phyloP scores from a whole-genome alignment of 208 protist genomes.

The Acanthamoeba divionensis region DNA sequence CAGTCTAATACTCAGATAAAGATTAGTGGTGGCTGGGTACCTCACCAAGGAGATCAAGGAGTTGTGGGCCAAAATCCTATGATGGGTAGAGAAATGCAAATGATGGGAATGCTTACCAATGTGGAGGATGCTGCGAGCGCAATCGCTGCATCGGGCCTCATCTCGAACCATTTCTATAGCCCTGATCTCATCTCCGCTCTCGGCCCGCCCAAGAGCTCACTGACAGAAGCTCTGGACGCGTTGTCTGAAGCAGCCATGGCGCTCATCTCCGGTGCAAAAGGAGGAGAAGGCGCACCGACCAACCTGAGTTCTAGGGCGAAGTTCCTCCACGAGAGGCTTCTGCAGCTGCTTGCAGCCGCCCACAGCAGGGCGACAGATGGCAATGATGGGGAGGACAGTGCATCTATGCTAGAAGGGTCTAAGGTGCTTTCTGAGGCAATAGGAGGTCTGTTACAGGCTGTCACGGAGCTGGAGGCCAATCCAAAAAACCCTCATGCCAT shows the following conservation, averaged over 20 bases:
- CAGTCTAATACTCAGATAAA: no score
- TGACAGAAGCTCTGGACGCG: neutral
- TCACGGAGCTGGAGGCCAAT: neutral
- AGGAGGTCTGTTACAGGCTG: neutral
- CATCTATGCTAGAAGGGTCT: neutral
- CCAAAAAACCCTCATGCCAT: neutral
- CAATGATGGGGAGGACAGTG: neutral
- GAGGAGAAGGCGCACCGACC: neutral
- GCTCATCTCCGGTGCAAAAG: neutral
- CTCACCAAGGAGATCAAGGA: no score
- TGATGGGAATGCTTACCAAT: no score
- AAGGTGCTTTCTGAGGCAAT: neutral
- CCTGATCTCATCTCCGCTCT: neutral
- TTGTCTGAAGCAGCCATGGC: neutral
- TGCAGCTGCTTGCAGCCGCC: neutral
- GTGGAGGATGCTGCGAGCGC: no score
- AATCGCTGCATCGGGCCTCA: no score
- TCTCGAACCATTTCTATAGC: no score
- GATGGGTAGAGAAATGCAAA: no score
- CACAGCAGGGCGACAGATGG: neutral
- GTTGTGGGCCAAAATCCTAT: no score
- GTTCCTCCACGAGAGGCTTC: neutral
- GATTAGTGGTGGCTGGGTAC: no score
- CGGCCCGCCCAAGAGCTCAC: constrained; percentile 3
- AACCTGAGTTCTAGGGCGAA: neutral